Base-by-base conservation (phyloP, 352 stramenopile genomes). In the Globisporangium cylindrosporum region DNA sequence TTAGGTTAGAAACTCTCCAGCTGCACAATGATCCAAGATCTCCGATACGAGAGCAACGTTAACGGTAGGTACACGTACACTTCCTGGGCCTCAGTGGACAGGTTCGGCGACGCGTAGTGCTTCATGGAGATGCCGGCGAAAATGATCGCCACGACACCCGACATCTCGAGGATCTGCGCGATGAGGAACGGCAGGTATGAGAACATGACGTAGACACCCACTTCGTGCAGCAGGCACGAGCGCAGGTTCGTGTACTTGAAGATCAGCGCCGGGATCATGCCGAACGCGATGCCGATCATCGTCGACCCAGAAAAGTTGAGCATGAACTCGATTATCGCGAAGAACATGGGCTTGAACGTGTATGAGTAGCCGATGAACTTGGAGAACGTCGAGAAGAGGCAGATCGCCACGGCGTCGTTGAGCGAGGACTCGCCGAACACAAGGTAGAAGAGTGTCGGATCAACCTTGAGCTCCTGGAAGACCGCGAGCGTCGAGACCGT, bases 401-500 rank as follows among this genome's bases (percentile, higher is more conserved):
- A 97, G 66, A 99, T 96, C 9, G 85, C 90, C 14, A 98, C 90
- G 6, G 94, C 94, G 70, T 99, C 95, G 73, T 98, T 99, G 29
- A 99, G 77, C 34, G 94, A 97, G 51, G 82, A 96, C 77, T 98
- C 95, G 57, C 95, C 95, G 85, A 98, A 98, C 14, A 98, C 91
- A 29, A 98, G 75, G 69, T 98, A 98, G 71, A 98, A 98, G 4
- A 98, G 75, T 59, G 87, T 93, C 46, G 93, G 93, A 66, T 98
- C 91, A 20, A 92, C 88, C 58, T 89, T 84, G 3, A 95, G 84
- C 67, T 94, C 86, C 71, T 97, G 88, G 74, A 98, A 98, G 7
- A 98, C 89, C 1, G 91, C 90, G 27, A 98, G 77, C 55, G 91
- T 97, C 24, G 91, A 97, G 41, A 98, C 93, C 12, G 94, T 94